phyloP scores from a whole-genome alignment of 1,139 yeast genomes.

The Kurtzmaniella quercitrusa region DNA sequence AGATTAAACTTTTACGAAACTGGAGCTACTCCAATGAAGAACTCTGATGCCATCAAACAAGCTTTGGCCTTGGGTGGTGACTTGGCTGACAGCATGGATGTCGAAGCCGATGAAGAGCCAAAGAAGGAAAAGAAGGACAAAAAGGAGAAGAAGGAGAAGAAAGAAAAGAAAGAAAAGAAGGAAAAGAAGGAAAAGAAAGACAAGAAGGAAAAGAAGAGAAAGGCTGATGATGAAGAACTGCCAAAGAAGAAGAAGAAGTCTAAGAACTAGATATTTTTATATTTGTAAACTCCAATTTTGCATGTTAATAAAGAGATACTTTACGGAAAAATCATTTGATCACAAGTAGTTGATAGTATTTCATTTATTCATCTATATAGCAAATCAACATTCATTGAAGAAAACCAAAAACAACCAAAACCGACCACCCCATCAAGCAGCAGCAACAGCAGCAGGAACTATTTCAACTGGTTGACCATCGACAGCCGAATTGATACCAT shows the following conservation, averaged over 20 bases:
- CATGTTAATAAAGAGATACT: conserved; percentile 9
- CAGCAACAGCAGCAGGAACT: neutral
- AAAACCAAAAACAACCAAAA: too few relatives aligned
- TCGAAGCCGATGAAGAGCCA: conserved; percentile 22
- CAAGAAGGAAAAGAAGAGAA: conserved; percentile 49
- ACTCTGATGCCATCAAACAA: conserved; percentile 87
- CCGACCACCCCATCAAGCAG: neutral
- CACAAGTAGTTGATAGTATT: neutral
- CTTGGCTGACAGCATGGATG: conserved; percentile 21
- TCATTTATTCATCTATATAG: neutral
- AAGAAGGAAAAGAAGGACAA: conserved; percentile 52
- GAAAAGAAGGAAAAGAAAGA: conserved; percentile 54
- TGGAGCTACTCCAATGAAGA: conserved; percentile 96
- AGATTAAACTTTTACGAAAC: conserved; percentile 94
- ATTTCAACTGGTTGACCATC: neutral
- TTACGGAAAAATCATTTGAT: neutral
- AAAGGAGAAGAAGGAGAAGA: conserved; percentile 55
- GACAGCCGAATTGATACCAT: neutral
- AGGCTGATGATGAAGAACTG: conserved; percentile 45
- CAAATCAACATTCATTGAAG: neutral
- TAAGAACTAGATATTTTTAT: conserved; percentile 20
- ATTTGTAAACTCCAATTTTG: conserved; percentile 12
- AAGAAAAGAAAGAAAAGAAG: conserved; percentile 50
- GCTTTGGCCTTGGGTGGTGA: conserved; percentile 71
- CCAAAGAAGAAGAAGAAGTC: conserved; percentile 47